phyloP scores from a whole-genome alignment of 2,329 filamentous ascomycete genomes.

The Mycocentrospora acerina region DNA sequence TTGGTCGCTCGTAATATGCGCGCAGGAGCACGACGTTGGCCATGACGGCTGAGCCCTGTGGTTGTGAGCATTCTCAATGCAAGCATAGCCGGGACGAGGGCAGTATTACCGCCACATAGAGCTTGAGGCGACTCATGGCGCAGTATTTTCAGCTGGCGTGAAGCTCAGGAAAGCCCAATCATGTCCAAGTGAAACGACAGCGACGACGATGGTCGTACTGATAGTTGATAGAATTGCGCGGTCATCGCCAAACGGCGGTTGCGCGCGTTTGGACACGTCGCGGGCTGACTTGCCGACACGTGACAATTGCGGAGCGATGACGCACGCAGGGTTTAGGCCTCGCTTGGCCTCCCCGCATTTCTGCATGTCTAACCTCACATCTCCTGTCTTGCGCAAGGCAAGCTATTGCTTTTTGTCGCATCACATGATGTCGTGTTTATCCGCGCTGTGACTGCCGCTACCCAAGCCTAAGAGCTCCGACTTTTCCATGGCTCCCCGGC shows the following conservation, averaged over 20 bases:
- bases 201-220: constrained; percentile 13
- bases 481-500: neutral
- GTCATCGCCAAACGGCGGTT: neutral
- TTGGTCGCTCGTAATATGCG: constrained; percentile 90
- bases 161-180: constrained; percentile 7
- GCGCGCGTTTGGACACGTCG: neutral
- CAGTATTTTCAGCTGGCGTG: constrained; percentile 5
- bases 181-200: constrained; percentile 13
- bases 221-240: constrained; percentile 8
- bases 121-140: constrained; percentile 36
- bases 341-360: neutral
- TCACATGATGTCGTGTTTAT: constrained; percentile 10
- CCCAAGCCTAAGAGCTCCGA: neutral
- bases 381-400: neutral
- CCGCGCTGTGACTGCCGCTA: neutral
- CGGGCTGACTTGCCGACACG: constrained; percentile 6
- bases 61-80: constrained; percentile 17
- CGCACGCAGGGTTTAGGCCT: neutral
- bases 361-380: too few species aligned
- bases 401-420: constrained; percentile 8
- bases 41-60: constrained; percentile 70
- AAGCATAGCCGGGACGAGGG: neutral
- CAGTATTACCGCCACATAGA: constrained; percentile 37
- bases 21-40: constrained; percentile 82
- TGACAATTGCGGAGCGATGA: constrained; percentile 4